These are phyloP conservation scores for Metarhizium rileyi DNA, from an alignment of 2,329 filamentous ascomycete species.

Conservation along the genomic window DNA sequence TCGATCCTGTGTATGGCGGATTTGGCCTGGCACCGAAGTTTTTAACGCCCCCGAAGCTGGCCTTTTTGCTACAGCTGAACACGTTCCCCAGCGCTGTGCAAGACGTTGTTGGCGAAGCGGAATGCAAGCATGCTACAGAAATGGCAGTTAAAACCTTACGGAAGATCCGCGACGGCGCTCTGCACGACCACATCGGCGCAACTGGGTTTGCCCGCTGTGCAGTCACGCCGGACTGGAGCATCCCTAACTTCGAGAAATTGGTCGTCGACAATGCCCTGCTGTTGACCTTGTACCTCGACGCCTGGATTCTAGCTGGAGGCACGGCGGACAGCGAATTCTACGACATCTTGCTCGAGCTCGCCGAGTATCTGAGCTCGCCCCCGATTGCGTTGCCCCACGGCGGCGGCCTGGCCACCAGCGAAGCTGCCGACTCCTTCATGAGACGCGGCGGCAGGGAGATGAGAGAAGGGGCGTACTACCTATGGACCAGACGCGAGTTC, in stretches of 20 bases:
- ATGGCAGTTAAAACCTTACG: constrained; percentile 78
- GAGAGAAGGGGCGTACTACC: constrained; percentile 85
- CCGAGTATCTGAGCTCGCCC: constrained; percentile 69
- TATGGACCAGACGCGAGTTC: constrained; percentile 87
- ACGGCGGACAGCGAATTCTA: constrained; percentile 60
- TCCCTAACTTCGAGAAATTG: constrained; percentile 97
- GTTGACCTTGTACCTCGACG: constrained; percentile 74
- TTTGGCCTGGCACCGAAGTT: constrained; percentile 83
- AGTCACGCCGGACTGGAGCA: constrained; percentile 81
- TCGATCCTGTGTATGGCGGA: constrained; percentile 67
- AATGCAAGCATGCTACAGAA: constrained; percentile 60
- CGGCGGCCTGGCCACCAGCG: constrained; percentile 78
- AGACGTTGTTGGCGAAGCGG: constrained; percentile 78
- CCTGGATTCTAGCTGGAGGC: constrained; percentile 52
- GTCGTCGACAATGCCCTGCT: constrained; percentile 87
- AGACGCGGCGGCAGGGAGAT: constrained; percentile 68
- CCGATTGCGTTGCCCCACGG: constrained; percentile 56
- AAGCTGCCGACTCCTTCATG: constrained; percentile 79
- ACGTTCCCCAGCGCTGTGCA: constrained; percentile 62
- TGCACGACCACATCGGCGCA: constrained; percentile 46
- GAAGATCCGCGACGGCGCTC: constrained; percentile 51
- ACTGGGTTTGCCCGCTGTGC: constrained; percentile 63
- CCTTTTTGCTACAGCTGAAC: constrained; percentile 67
- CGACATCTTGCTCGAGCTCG: constrained; percentile 70
- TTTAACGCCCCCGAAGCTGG: constrained; percentile 74